Evolutionary conservation across 1,284 basidiomycete genomes (phyloP).

Genomic region (Prillingera fragicola): DNA sequence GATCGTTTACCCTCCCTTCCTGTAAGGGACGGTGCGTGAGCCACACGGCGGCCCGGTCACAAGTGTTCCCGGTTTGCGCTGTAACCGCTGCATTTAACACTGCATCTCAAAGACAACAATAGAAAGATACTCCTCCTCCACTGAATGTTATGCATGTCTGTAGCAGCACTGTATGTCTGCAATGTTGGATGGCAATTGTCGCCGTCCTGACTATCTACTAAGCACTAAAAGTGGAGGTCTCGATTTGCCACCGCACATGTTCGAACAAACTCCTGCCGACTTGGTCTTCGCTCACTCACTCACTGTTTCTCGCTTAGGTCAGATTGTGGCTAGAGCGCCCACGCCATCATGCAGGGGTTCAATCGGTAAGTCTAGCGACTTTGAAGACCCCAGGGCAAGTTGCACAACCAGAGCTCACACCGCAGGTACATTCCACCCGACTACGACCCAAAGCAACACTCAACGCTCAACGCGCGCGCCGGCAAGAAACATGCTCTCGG

Average conservation of each 20-base stretch:
- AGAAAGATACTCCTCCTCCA: no score
- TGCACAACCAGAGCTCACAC: slow-evolving; percentile 58
- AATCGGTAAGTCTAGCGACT: slow-evolving; percentile 54
- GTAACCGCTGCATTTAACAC: not conserved
- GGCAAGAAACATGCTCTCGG: slow-evolving; percentile 88
- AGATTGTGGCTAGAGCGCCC: no score
- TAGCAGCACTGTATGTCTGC: no score
- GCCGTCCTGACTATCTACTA: no score
- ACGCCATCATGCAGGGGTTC: slow-evolving; percentile 55
- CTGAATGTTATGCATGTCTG: no score
- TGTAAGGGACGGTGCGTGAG: slow-evolving; percentile 22
- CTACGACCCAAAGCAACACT: slow-evolving; percentile 72
- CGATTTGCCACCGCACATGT: no score
- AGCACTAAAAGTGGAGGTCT: no score
- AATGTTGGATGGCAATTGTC: no score
- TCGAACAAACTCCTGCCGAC: no score
- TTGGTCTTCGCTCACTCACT: no score
- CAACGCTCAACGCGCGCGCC: slow-evolving; percentile 69
- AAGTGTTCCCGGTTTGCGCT: not conserved
- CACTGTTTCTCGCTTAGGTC: no score
- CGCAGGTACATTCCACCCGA: slow-evolving; percentile 90
- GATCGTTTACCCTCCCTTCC: slow-evolving; percentile 39
- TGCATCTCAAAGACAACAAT: not conserved
- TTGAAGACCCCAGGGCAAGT: slow-evolving; percentile 31
- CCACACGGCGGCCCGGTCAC: no score